These are phyloP conservation scores for Athelia sp. DNA, from an alignment of 1,284 basidiomycete genomes.

Conservation along the genomic window DNA sequence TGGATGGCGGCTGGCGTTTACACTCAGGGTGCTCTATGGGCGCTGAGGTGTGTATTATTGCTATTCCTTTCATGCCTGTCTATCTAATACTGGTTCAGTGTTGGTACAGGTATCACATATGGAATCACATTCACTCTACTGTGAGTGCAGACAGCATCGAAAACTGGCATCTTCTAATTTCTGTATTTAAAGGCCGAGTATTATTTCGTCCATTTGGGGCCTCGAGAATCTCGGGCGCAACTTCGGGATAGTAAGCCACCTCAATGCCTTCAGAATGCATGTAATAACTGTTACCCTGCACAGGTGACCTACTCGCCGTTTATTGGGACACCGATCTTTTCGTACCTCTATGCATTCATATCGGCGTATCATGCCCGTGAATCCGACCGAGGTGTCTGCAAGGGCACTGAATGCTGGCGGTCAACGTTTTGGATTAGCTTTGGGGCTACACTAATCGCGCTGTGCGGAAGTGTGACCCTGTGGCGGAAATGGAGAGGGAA, in stretches of 20 bases:
- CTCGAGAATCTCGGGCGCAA: slow-evolving; percentile 64
- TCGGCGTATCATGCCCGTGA: slow-evolving; percentile 41
- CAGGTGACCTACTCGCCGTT: slow-evolving; percentile 73
- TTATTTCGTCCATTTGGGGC: slow-evolving; percentile 69
- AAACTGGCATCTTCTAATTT: slow-evolving; percentile 1
- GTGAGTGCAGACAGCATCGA: slow-evolving; percentile 34
- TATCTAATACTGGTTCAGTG: slow-evolving; percentile 27
- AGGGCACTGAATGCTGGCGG: slow-evolving; percentile 58
- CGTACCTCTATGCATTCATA: slow-evolving; percentile 70
- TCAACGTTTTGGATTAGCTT: slow-evolving; percentile 55
- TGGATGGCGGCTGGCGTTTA: slow-evolving; percentile 48
- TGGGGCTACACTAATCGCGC: slow-evolving; percentile 37
- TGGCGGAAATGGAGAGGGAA: slow-evolving; percentile 60
- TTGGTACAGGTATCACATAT: slow-evolving; percentile 62
- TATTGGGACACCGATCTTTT: slow-evolving; percentile 66
- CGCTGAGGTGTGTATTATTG: slow-evolving; percentile 44
- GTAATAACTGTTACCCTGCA: too few species aligned
- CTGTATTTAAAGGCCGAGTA: slow-evolving; percentile 48
- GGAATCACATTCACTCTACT: slow-evolving; percentile 65
- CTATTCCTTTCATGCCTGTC: not conserved
- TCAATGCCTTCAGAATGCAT: too few species aligned
- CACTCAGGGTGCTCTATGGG: slow-evolving; percentile 49
- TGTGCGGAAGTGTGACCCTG: slow-evolving; percentile 38
- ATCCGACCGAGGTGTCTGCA: slow-evolving; percentile 41
- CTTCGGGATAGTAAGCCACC: slow-evolving; percentile 66